These are phyloP conservation scores for Pestalotiopsis sp. DNA, from an alignment of 2,329 filamentous ascomycete species.

Conservation along the genomic window DNA sequence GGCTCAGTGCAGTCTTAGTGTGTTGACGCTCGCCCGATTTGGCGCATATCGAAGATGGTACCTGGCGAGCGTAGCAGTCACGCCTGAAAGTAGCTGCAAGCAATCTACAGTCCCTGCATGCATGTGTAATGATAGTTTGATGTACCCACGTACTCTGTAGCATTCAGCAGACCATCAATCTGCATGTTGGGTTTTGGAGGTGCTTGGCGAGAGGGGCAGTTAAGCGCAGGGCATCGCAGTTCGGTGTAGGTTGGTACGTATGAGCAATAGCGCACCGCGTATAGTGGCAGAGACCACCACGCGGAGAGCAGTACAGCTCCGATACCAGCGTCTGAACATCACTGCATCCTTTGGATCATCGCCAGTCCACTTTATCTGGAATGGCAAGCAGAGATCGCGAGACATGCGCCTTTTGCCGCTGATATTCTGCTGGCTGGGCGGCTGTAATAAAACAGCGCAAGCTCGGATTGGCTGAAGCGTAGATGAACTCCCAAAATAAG, in stretches of 20 bases:
- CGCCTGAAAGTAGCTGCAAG: background rate
- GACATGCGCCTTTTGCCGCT: background rate
- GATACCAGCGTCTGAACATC: too few species aligned
- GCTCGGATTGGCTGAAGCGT: slow-evolving; percentile 12
- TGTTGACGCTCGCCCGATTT: background rate
- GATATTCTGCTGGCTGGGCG: background rate
- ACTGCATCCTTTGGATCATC: too few species aligned
- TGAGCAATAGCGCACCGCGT: too few species aligned
- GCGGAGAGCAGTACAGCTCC: too few species aligned
- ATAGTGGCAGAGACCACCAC: too few species aligned
- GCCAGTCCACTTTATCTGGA: background rate
- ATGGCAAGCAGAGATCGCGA: background rate
- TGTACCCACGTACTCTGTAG: background rate
- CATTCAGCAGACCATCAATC: background rate
- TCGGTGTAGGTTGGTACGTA: too few species aligned
- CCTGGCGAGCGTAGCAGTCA: background rate
- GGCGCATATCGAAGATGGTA: background rate
- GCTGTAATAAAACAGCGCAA: background rate
- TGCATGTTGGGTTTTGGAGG: background rate
- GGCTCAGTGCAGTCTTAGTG: too few species aligned
- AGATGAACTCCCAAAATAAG: slow-evolving; percentile 13
- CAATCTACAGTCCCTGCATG: background rate
- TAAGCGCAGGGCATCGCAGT: too few species aligned
- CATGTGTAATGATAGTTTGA: background rate
- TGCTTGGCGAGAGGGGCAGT: too few species aligned